Evolutionary conservation across 1,139 yeast species (phyloP), one percentile per base, ranked within the genome.

Genomic region (Zygoascus hellenicus): DNA sequence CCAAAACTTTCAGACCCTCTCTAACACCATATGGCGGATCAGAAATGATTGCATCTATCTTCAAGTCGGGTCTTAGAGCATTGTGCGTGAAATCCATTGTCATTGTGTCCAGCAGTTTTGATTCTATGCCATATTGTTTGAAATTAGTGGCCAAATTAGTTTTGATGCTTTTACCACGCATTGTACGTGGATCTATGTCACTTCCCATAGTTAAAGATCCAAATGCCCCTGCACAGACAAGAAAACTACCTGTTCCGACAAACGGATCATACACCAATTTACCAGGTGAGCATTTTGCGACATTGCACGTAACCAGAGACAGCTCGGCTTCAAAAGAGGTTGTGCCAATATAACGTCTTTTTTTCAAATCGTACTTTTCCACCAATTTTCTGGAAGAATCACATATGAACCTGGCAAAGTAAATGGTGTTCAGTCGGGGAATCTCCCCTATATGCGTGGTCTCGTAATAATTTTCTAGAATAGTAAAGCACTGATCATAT

Each of bases 21-120:
- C 99, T 75, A 1, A 92, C 95, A 2, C 98, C 99, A 63, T 92
- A 92, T 0, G 99, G 99, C 1, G 98, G 98, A 65, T 92, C 99
- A 62, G 97, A 90, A 1, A 92, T 78, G 11, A 92, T 89, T 1
- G 89, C 76, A 59, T 92, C 96, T 14, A 94, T 75, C 34, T 61
- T 65, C 38, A 92, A 68, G 56, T 76, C 73, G 1, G 65, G 51
- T 53, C 97, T 74, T 48, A 94, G 70, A 2, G 96, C 83, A 63
- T 85, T 85, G 62, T 92, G 90, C 3, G 97, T 92, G 64, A 92
- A 92, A 66, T 92, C 99, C 95, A 92, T 87, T 10, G 95, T 82
- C 58, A 88, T 60, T 0, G 84, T 82, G 63, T 90, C 98, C 44
- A 89, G 64, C 58, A 81, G 83, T 46, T 75, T 71, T 6, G 70